These are phyloP conservation scores for Fusarium drepaniforme DNA, from an alignment of 2,329 filamentous ascomycete species.

Conservation along the genomic window DNA sequence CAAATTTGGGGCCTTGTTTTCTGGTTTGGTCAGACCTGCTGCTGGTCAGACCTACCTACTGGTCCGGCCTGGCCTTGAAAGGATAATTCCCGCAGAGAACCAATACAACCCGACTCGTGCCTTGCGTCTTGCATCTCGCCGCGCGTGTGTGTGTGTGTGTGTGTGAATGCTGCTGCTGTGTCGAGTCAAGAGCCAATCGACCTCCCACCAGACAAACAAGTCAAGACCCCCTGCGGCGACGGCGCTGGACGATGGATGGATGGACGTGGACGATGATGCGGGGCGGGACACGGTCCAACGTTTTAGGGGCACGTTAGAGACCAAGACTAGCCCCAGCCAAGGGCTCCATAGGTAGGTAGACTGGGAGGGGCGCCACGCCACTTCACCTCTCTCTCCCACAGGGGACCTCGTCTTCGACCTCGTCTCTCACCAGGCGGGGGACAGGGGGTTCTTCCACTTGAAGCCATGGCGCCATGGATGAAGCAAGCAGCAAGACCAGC, in stretches of 20 bases:
- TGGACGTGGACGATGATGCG: conserved; percentile 3
- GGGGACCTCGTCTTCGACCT: background rate
- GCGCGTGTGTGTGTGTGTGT: background rate
- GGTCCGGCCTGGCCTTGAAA: background rate
- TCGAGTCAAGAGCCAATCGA: conserved; percentile 5
- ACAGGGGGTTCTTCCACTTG: conserved; percentile 28
- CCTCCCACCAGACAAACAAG: background rate
- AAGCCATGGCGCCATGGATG: conserved; percentile 31
- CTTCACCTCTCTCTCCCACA: background rate
- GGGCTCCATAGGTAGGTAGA: background rate
- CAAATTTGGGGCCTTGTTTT: background rate
- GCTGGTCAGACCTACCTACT: background rate
- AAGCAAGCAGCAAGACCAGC: conserved; percentile 7
- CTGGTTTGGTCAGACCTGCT: conserved; percentile 10
- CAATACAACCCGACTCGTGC: conserved; percentile 37
- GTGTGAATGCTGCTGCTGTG: background rate
- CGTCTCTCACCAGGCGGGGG: conserved; percentile 8
- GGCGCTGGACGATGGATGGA: conserved; percentile 13
- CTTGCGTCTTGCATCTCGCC: conserved; percentile 27
- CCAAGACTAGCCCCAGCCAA: background rate
- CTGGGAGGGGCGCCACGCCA: conserved; percentile 6
- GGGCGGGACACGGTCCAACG: conserved; percentile 12
- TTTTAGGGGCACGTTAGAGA: conserved; percentile 29
- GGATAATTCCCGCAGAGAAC: conserved; percentile 31
- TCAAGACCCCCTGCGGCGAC: conserved; percentile 12